A percentile compares a stretch with the other conserved stretches of the same genome.
phyloP scores from a whole-genome alignment of 208 protist species.

The Vickermania ingenoplastis region DNA sequence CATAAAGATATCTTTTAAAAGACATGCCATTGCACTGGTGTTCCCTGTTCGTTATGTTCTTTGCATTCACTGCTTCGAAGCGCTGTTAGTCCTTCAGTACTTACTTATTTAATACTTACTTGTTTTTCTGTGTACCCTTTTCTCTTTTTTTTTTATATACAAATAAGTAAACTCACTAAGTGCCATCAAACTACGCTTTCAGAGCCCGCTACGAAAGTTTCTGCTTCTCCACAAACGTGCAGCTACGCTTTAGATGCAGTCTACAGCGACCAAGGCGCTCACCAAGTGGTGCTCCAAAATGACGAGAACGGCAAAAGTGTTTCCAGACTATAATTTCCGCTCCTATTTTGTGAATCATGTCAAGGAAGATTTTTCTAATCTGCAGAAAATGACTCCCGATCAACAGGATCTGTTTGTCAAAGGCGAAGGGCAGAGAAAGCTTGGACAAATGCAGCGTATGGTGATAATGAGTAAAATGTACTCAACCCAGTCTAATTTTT shows the following conservation, averaged over 20 bases:
- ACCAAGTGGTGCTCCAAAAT: slow-evolving; percentile 14
- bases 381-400: slow-evolving; percentile 31
- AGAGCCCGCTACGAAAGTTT: too few species aligned
- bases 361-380: slow-evolving; percentile 57
- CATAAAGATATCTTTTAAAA: too few species aligned
- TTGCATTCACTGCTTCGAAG: too few species aligned
- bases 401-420: slow-evolving; percentile 46
- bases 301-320: slow-evolving; percentile 42
- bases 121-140: slow-evolving; percentile 6
- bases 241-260: too few species aligned
- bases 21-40: too few species aligned
- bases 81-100: too few species aligned
- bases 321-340: slow-evolving; percentile 87
- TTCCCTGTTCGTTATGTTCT: too few species aligned
- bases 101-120: slow-evolving; percentile 8
- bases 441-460: slow-evolving; percentile 82
- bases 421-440: slow-evolving; percentile 38
- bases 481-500: slow-evolving; percentile 42
- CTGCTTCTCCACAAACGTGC: too few species aligned
- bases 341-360: slow-evolving; percentile 77
- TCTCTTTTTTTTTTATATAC: slow-evolving; percentile 8
- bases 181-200: slow-evolving; percentile 9
- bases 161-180: slow-evolving; percentile 9
- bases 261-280: not conserved
- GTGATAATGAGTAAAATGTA: slow-evolving; percentile 77